phyloP scores from a whole-genome alignment of 2,329 filamentous ascomycete species.

The Alternaria sp. region DNA sequence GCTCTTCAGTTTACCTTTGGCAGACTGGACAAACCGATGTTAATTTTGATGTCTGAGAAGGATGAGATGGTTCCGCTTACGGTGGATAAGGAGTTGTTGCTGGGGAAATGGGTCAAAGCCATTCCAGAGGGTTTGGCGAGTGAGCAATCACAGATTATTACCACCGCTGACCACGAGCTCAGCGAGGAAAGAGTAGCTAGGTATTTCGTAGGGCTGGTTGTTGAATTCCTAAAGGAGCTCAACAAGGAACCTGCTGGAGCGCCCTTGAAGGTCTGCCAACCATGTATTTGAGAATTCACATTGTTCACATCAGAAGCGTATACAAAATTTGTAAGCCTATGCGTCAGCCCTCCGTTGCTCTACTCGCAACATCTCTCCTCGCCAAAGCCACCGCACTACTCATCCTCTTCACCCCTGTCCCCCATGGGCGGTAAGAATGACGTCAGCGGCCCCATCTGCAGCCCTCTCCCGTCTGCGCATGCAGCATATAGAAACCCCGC shows the following conservation, averaged over 20 bases:
- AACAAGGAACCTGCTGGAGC: neutral
- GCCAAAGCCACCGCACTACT: neutral
- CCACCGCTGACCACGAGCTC: slow-evolving; percentile 2
- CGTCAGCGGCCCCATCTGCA: slow-evolving; percentile 24
- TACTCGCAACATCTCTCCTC: neutral
- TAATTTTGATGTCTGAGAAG: slow-evolving; percentile 22
- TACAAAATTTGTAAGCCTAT: neutral
- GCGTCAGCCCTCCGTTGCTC: neutral
- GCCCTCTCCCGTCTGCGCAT: slow-evolving; percentile 8
- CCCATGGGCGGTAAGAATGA: slow-evolving; percentile 21
- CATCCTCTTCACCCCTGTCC: slow-evolving; percentile 20
- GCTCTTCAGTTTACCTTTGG: slow-evolving; percentile 3
- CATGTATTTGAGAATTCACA: neutral
- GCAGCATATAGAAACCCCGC: slow-evolving; percentile 2
- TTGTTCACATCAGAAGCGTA: neutral
- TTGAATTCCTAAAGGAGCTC: neutral
- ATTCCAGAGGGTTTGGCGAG: neutral
- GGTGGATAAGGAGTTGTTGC: slow-evolving; percentile 19
- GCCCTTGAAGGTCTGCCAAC: neutral
- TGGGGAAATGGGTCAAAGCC: neutral
- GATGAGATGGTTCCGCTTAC: slow-evolving; percentile 27
- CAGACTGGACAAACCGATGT: slow-evolving; percentile 16
- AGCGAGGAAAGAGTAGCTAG: neutral
- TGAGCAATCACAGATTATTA: neutral
- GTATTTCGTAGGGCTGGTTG: neutral